Evolutionary conservation across 306 rosid genomes (phyloP), one percentile per base, ranked within the genome.

Genomic region (Boehmeria nivea): DNA sequence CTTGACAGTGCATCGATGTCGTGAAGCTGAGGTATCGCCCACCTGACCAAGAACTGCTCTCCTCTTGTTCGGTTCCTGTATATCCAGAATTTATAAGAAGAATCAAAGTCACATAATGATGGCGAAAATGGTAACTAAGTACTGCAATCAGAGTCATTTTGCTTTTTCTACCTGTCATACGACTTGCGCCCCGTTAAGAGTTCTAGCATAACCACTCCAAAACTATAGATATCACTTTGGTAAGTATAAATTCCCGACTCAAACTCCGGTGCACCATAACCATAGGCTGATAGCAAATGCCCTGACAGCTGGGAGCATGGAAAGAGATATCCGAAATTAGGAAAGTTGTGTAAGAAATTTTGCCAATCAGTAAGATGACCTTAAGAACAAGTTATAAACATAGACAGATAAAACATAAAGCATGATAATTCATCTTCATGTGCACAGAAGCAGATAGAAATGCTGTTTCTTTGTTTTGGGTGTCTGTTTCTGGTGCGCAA

Each of bases 181-280:
- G 99, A 85, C 67, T 64, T 74, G 23, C 99, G 94, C 47, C 99
- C 96, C 2, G 96, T 93, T 56, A 93, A 52, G 72, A 93, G 84
- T 76, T 93, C 96, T 59, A 93, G 64, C 99, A 93, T 87, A 51
- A 93, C 86, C 75, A 93, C 99, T 22, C 99, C 99, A 45, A 93
- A 85, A 61, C 96, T 93, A 76, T 78, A 93, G 40, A 87, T 91
- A 22, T 87, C 99, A 59, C 94, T 87, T 66, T 81, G 83, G 50
- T 60, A 46, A 6, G 95, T 93, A 74, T 93, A 93, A 58, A 71
- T 76, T 73, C 99, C 99, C 0, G 87, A 81, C 57, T 93, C 99
- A 64, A 83, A 87, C 66, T 93, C 99, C 40, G 99, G 99, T 54
- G 99, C 99, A 60, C 99, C 99, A 16, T 87, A 87, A 46, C 99